These are phyloP conservation scores for Yarrowia alimentaria DNA, from an alignment of 805 yeast species.

Conservation along the genomic window DNA sequence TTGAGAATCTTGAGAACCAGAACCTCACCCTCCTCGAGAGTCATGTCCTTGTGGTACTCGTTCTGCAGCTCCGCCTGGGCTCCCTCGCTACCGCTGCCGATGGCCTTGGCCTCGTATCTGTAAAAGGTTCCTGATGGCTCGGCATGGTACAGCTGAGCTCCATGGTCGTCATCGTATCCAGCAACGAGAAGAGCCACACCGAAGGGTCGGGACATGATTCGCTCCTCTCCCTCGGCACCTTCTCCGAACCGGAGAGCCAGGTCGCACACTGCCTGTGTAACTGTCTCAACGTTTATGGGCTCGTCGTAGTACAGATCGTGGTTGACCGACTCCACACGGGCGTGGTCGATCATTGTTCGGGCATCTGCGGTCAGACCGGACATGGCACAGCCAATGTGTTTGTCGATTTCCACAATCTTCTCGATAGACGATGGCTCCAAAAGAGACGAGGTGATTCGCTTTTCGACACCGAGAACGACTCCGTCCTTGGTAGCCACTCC, in stretches of 20 bases:
- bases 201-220: conserved; percentile 96
- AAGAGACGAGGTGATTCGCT: conserved; percentile 88
- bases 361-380: conserved; percentile 99
- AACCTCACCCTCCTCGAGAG: conserved; percentile 89
- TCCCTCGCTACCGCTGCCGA: conserved; percentile 98
- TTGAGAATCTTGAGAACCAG: conserved; percentile 83
- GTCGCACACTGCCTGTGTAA: conserved; percentile 96
- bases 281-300: conserved; percentile 83
- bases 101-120: conserved; percentile 97
- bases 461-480: conserved; percentile 93
- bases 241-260: conserved; percentile 95
- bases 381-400: conserved; percentile 97
- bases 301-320: conserved; percentile 91
- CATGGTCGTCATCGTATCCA: conserved; percentile 83
- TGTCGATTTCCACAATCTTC: conserved; percentile 91
- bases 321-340: conserved; percentile 77
- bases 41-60: conserved; percentile 85
- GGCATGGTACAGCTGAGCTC: conserved; percentile 95
- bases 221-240: conserved; percentile 93
- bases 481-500: conserved; percentile 96
- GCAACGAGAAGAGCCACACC: conserved; percentile 97
- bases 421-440: conserved; percentile 92
- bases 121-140: conserved; percentile 99
- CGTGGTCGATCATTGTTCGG: conserved; percentile 97
- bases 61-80: conserved; percentile 97